Base-by-base conservation (phyloP, 306 rosid species). In the Alnus glutinosa region DNA sequence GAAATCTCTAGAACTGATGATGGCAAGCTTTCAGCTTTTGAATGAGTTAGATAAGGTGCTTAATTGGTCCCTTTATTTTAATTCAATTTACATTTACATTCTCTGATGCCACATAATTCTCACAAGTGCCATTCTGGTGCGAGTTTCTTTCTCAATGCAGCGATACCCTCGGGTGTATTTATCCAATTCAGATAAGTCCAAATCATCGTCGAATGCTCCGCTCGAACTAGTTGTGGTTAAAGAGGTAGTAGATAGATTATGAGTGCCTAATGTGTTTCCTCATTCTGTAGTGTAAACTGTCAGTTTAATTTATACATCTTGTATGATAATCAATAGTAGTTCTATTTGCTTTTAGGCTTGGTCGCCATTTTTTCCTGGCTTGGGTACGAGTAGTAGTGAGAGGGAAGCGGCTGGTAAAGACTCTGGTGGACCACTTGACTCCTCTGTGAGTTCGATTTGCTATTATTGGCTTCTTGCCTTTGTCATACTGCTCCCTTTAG, bases 31-130 rank as follows among this genome's bases (percentile, higher is more conserved):
- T 63, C 78, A 79, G 73, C 92, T 88, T 71, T 86, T 92, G 83
- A 85, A 82, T 61, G 97, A 91, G 81, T 87, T 94, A 76, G 88
- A 91, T 63, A 88, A 86, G 97, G 97, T 91, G 82, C 39, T 50
- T 55, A 63, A 34, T 39, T 50, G 49, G 71, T 42, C 52, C 51
- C 30, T 59, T 72, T 9, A 13, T 10, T 52, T 30, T 44, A 47
- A 10, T 70, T 75, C 74, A 55, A 55, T 55, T 80, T 61, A 30
- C 50, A 23, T 23, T 46, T 16, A 55, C 37, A 50, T 73, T 64
- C 75, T 54, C 61, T 4, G 55, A 30, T 55, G 58, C 51, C 16
- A 28, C 32, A 54, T 61, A 52, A 36, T 30, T 82, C 82, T 81
- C 59, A 86, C 71, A 71, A 50, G 9, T 61, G 42, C 8, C 12